phyloP scores from a whole-genome alignment of 2,329 filamentous ascomycete species.

The Aspergillus sp. region DNA sequence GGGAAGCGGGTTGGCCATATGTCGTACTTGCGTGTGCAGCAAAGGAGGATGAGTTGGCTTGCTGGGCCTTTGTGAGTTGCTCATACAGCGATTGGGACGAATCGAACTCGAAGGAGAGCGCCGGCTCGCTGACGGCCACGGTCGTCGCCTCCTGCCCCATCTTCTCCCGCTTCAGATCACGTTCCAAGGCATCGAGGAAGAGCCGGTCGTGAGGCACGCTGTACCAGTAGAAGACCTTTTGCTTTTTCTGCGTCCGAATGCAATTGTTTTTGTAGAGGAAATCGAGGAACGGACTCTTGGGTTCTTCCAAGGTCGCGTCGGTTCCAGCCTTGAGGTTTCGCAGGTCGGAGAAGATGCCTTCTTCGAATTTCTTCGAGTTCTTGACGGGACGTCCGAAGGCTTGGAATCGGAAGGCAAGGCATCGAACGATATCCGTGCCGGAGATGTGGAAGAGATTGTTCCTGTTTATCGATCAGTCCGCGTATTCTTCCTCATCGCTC shows the following conservation, averaged over 20 bases:
- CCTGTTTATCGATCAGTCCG: slow-evolving; percentile 46
- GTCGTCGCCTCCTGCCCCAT: slow-evolving; percentile 99
- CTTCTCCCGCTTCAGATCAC: slow-evolving; percentile 97
- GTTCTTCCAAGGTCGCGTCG: slow-evolving; percentile 96
- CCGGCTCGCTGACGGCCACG: slow-evolving; percentile 92
- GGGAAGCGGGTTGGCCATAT: slow-evolving; percentile 73
- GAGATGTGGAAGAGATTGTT: slow-evolving; percentile 99
- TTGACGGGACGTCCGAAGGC: slow-evolving; percentile 97
- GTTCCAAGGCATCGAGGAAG: slow-evolving; percentile 94
- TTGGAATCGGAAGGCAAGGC: slow-evolving; percentile 96
- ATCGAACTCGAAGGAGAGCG: slow-evolving; percentile 97
- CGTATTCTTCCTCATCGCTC: slow-evolving; percentile 8
- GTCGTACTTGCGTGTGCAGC: slow-evolving; percentile 69
- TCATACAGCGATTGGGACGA: slow-evolving; percentile 98
- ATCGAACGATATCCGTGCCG: slow-evolving; percentile 97
- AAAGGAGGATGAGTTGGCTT: slow-evolving; percentile 97
- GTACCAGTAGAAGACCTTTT: slow-evolving; percentile 99
- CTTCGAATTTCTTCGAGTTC: slow-evolving; percentile 99
- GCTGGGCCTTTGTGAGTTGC: slow-evolving; percentile 98
- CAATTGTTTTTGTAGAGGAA: slow-evolving; percentile 99
- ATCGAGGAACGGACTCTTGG: slow-evolving; percentile 96
- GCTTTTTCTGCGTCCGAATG: slow-evolving; percentile 99
- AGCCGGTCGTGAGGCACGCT: slow-evolving; percentile 96
- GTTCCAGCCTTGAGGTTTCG: slow-evolving; percentile 98
- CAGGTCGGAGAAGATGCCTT: slow-evolving; percentile 97